phyloP scores from a whole-genome alignment of 345 rosid genomes.

The Hibiscus syriacus region DNA sequence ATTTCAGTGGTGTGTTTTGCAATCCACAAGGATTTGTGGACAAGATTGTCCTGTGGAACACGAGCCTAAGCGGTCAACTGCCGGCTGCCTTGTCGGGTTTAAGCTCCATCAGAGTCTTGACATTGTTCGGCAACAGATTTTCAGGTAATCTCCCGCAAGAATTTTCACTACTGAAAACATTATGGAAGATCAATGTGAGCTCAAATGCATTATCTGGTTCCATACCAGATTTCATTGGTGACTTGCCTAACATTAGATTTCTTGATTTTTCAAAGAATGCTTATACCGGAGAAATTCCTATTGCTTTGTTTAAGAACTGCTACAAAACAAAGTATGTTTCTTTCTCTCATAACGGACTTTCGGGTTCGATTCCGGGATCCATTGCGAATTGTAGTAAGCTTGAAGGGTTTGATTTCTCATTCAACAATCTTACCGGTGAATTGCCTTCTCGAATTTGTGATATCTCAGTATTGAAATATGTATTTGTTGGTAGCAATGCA shows the following conservation, averaged over 20 bases:
- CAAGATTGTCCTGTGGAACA: slow-evolving; percentile 87
- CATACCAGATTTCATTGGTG: slow-evolving; percentile 81
- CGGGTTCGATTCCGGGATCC: slow-evolving; percentile 63
- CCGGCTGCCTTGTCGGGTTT: slow-evolving; percentile 72
- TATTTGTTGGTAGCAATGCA: slow-evolving; percentile 58
- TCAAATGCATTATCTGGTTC: slow-evolving; percentile 81
- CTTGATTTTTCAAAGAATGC: slow-evolving; percentile 82
- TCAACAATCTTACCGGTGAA: slow-evolving; percentile 56
- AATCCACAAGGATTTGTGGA: slow-evolving; percentile 67
- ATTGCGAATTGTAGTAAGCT: slow-evolving; percentile 61
- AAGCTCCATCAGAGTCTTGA: slow-evolving; percentile 62
- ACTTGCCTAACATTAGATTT: slow-evolving; percentile 64
- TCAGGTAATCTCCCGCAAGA: slow-evolving; percentile 73
- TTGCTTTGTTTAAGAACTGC: slow-evolving; percentile 57
- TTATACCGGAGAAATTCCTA: slow-evolving; percentile 56
- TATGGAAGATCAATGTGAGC: slow-evolving; percentile 93
- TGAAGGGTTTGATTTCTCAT: slow-evolving; percentile 79
- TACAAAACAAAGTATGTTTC: slow-evolving; percentile 71
- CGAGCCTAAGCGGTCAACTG: slow-evolving; percentile 58
- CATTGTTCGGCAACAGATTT: slow-evolving; percentile 79
- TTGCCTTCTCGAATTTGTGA: slow-evolving; percentile 58
- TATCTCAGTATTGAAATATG: slow-evolving; percentile 44
- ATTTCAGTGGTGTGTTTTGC: slow-evolving; percentile 68
- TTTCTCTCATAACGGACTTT: slow-evolving; percentile 57
- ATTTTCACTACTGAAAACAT: slow-evolving; percentile 48